A percentile compares a stretch with the other conserved stretches of the same genome.
These are phyloP conservation scores for Trichophyton mentagrophytes DNA, from an alignment of 2,329 filamentous ascomycete species.

Conservation along the genomic window DNA sequence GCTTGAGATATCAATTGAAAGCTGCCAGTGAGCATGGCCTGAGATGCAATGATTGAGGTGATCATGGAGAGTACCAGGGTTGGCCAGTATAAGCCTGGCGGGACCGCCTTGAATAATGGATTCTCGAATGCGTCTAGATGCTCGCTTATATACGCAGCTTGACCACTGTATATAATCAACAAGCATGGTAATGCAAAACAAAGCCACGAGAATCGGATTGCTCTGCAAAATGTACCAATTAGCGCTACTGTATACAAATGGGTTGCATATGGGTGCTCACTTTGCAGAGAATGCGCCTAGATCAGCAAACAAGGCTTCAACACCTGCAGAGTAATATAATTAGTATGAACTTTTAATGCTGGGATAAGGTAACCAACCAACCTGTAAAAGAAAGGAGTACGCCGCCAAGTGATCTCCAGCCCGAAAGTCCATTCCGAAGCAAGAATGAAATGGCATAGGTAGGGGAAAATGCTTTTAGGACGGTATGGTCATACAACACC, in stretches of 20 bases:
- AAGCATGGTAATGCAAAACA: conserved; percentile 55
- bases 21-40: conserved; percentile 64
- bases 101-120: conserved; percentile 60
- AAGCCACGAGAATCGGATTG: conserved; percentile 63
- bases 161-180: conserved; percentile 50
- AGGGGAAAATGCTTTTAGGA: conserved; percentile 42
- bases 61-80: conserved; percentile 55
- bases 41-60: conserved; percentile 61
- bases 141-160: conserved; percentile 57
- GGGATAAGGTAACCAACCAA: background rate
- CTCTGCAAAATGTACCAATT: conserved; percentile 24
- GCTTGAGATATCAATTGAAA: conserved; percentile 61
- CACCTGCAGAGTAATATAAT: conserved; percentile 32
- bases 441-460: conserved; percentile 40
- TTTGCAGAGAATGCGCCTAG: conserved; percentile 51
- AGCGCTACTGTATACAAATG: background rate
- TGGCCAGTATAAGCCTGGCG: conserved; percentile 55
- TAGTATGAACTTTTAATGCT: background rate
- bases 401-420: conserved; percentile 45
- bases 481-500: conserved; percentile 33
- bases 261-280: conserved; percentile 9
- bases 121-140: conserved; percentile 52
- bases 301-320: conserved; percentile 69
- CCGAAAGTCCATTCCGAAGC: conserved; percentile 37
- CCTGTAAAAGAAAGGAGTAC: conserved; percentile 58